phyloP scores from a whole-genome alignment of 106 monocot genomes.

The Phalaenopsis aphrodite region DNA sequence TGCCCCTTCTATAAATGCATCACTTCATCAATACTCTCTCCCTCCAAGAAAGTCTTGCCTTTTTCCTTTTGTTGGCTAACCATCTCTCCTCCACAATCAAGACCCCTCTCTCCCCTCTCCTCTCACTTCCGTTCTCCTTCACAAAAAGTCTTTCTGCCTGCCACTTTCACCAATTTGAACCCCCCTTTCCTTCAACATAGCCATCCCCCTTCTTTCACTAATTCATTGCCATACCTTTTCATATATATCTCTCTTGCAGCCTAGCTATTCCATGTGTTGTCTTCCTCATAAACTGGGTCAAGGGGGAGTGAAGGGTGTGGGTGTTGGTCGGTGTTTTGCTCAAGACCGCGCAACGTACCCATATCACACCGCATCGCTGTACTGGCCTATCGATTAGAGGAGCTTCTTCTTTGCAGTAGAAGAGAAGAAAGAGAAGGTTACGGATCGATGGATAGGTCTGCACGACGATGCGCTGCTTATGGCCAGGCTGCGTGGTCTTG shows the following conservation, averaged over 20 bases:
- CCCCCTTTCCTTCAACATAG: not conserved
- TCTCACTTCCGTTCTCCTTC: not conserved
- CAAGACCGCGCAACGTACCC: slow-evolving; percentile 55
- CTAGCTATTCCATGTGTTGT: slow-evolving; percentile 3
- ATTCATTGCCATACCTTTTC: not conserved
- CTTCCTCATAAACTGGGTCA: not conserved
- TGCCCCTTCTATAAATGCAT: slow-evolving; percentile 11
- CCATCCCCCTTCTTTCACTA: not conserved
- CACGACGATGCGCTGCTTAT: slow-evolving; percentile 50
- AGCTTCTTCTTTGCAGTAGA: not conserved
- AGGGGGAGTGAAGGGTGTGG: not conserved
- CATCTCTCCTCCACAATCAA: not conserved
- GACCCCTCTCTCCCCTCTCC: not conserved
- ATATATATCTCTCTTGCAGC: slow-evolving; percentile 10
- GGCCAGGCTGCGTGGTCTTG: slow-evolving; percentile 30
- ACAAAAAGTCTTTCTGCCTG: not conserved
- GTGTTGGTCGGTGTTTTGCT: slow-evolving; percentile 25
- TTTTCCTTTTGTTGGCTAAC: slow-evolving; percentile 5
- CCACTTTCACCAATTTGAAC: slow-evolving; percentile 12
- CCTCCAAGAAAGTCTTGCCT: slow-evolving; percentile 2
- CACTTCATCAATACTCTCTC: slow-evolving; percentile 6
- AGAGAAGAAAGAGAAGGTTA: not conserved
- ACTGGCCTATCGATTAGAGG: slow-evolving; percentile 18
- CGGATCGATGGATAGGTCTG: slow-evolving; percentile 16
- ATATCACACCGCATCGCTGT: slow-evolving; percentile 55